Base-by-base conservation (phyloP, 83 land plant genomes). In the Picea engelmannii region DNA sequence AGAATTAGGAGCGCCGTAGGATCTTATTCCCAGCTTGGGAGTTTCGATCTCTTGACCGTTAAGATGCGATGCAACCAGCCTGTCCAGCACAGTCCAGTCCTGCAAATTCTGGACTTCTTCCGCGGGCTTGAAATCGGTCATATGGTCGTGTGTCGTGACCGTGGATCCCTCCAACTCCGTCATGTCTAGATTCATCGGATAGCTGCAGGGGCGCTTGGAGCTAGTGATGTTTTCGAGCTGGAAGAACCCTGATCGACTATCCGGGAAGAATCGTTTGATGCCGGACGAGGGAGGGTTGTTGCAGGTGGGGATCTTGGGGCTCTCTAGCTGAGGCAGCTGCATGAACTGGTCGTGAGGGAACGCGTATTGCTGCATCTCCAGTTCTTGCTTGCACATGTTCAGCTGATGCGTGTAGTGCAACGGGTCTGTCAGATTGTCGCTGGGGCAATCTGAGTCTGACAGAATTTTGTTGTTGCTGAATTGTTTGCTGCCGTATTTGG, bases 1-100 rank as follows among this genome's bases (percentile, higher is more conserved):
- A 55, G 58, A 55, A 55, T 55, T 55, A 77, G 60, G 31, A 49
- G 60, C 78, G n/a, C 62, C 61, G 61, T 77, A 77, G 8, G 68
- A n/a, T 24, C 79, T 77, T 5, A 77, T 16, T 24, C 60, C 63
- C 62, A 44, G 24, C 16, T 58, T 23, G n/a, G 35, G 35, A 18
- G 78, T 47, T 24, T n/a, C 25, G 68, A 21, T 81, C 3, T 70
- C 87, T 21, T 84, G 76, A 2, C 91, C 91, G 74, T 92, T 90
- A 17, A 92, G 94, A 52, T 90, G 94, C 0, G 92, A 88, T 4
- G 94, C 94, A 16, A 92, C 87, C 2, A 92, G 86, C 77, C 92
- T 66, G 79, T 92, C 94, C 10, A 92, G 80, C 1, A 87, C 78
- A 6, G 81, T 86, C 94, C 94, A 92, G 81, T 92, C 86, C 27